These are phyloP conservation scores for Ophiocordyceps camponoti-floridani DNA, from an alignment of 2,329 filamentous ascomycete genomes.

Conservation along the genomic window DNA sequence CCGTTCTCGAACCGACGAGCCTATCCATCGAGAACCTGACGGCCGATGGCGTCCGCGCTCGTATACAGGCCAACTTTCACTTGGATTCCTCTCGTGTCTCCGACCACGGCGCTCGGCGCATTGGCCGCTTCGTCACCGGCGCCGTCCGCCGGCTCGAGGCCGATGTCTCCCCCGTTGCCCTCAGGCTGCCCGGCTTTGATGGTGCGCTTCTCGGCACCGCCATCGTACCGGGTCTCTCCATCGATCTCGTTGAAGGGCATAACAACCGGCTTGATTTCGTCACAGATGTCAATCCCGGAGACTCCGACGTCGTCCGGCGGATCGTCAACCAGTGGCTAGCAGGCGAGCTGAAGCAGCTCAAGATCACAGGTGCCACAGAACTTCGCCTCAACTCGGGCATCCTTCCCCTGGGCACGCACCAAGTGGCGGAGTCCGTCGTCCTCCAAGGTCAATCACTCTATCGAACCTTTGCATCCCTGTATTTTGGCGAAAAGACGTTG, in stretches of 20 bases:
- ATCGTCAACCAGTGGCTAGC: constrained; percentile 82
- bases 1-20: constrained; percentile 65
- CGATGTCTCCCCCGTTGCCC: constrained; percentile 50
- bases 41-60: constrained; percentile 54
- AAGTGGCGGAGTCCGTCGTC: constrained; percentile 53
- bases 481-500: constrained; percentile 39
- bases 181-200: constrained; percentile 71
- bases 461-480: constrained; percentile 40
- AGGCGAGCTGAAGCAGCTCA: constrained; percentile 54
- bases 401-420: constrained; percentile 60
- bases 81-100: constrained; percentile 64
- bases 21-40: constrained; percentile 79
- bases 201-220: constrained; percentile 64
- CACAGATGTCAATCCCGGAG: constrained; percentile 57
- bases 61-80: constrained; percentile 65
- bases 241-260: constrained; percentile 63
- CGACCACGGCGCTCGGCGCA: constrained; percentile 50
- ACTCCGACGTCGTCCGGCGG: constrained; percentile 56
- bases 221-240: constrained; percentile 52
- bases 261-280: constrained; percentile 65
- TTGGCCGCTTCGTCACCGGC: constrained; percentile 67
- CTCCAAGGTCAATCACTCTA: constrained; percentile 73
- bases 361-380: constrained; percentile 54
- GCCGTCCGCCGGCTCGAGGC: constrained; percentile 62
- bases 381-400: constrained; percentile 65